phyloP scores from a whole-genome alignment of 306 rosid species.

The Casuarina glauca region DNA sequence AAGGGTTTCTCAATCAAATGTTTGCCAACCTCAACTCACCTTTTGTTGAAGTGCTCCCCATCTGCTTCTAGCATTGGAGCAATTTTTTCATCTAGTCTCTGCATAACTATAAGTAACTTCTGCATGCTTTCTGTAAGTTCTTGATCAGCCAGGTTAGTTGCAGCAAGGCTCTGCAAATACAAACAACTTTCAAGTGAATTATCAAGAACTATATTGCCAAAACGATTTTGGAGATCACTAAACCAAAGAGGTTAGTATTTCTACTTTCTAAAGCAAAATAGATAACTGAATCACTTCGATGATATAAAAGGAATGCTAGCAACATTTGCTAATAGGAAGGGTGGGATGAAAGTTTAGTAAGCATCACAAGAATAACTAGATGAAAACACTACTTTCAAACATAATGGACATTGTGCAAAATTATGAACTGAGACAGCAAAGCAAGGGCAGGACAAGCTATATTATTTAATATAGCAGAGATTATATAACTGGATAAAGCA shows the following conservation, averaged over 20 bases:
- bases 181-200: slow-evolving; percentile 22
- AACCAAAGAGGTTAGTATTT: background rate
- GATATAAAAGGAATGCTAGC: background rate
- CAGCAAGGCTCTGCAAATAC: slow-evolving; percentile 81
- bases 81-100: slow-evolving; percentile 86
- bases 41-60: slow-evolving; percentile 84
- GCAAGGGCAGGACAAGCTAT: slow-evolving; percentile 6
- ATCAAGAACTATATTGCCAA: slow-evolving; percentile 17
- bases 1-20: background rate
- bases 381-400: background rate
- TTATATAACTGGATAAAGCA: slow-evolving; percentile 30
- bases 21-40: slow-evolving; percentile 41
- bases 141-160: slow-evolving; percentile 84
- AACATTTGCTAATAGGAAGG: background rate
- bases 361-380: slow-evolving; percentile 3
- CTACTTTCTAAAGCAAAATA: background rate
- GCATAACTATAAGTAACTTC: slow-evolving; percentile 93
- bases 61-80: slow-evolving; percentile 89
- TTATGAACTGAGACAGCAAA: background rate
- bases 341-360: background rate
- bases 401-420: background rate
- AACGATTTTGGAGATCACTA: background rate
- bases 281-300: slow-evolving; percentile 1
- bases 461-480: background rate
- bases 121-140: slow-evolving; percentile 93